Evolutionary conservation across 345 rosid genomes (phyloP).

Genomic region (Sisymbrium irio): DNA sequence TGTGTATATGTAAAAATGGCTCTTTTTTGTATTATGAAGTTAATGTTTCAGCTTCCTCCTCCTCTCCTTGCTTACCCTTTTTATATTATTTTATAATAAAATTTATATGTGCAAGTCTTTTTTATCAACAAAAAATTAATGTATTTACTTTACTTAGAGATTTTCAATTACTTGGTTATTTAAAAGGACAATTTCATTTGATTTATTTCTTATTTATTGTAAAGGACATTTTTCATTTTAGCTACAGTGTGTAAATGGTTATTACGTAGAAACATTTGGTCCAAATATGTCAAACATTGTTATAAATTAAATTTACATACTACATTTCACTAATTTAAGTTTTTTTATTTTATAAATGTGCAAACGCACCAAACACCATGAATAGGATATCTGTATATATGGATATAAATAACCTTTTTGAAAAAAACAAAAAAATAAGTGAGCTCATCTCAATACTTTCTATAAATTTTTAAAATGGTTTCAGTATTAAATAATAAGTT

Average conservation of each 20-base stretch:
- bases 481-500: neutral
- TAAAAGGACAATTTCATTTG: neutral
- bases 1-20: constrained; percentile 18
- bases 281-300: neutral
- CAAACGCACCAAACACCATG: neutral
- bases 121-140: neutral
- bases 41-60: constrained; percentile 34
- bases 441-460: neutral
- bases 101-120: neutral
- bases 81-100: neutral
- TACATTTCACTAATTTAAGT: neutral
- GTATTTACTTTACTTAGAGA: neutral
- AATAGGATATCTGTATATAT: neutral
- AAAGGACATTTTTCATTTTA: neutral
- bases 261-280: neutral
- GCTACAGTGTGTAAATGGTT: neutral
- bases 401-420: neutral
- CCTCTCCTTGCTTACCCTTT: constrained; percentile 23
- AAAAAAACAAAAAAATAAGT: neutral
- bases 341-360: neutral
- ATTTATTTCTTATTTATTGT: neutral
- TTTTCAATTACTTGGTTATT: constrained; percentile 5
- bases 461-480: neutral
- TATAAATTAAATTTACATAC: neutral
- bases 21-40: constrained; percentile 13